Evolutionary conservation across 2,329 filamentous ascomycete genomes (phyloP).

Genomic region (Xylaria sp.): DNA sequence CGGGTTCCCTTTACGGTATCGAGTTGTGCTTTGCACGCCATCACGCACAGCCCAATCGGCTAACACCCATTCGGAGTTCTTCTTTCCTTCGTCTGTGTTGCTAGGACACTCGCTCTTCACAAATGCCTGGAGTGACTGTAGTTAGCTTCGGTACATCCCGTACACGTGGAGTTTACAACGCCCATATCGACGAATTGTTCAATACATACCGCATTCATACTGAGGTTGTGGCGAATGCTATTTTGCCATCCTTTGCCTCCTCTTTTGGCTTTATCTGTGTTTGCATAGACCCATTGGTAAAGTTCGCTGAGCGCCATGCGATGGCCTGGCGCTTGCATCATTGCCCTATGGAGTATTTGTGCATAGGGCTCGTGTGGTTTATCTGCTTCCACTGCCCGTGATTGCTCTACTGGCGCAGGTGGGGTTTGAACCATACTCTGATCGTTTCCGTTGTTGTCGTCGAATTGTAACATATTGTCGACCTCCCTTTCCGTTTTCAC

Average conservation of each 20-base stretch:
- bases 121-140: conserved; percentile 40
- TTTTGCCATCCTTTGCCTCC: conserved; percentile 85
- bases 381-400: conserved; percentile 32
- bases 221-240: conserved; percentile 92
- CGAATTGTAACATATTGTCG: too few relatives aligned
- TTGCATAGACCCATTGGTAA: conserved; percentile 85
- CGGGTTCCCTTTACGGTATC: conserved; percentile 65
- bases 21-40: conserved; percentile 85
- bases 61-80: conserved; percentile 78
- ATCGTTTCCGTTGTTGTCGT: too few relatives aligned
- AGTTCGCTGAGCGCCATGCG: conserved; percentile 84
- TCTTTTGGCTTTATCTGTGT: conserved; percentile 76
- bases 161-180: neutral
- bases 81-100: conserved; percentile 61
- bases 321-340: conserved; percentile 69
- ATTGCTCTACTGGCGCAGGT: conserved; percentile 26
- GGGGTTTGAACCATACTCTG: too few relatives aligned
- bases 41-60: conserved; percentile 69
- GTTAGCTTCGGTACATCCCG: neutral
- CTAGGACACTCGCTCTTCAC: conserved; percentile 47
- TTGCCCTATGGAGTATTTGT: conserved; percentile 76
- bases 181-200: neutral
- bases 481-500: neutral
- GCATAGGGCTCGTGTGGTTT: conserved; percentile 74
- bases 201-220: conserved; percentile 81